A percentile compares a stretch with the other conserved stretches of the same genome.
Conservation (phyloP, 2,329 filamentous ascomycete genomes). For the Cordyceps javanica region DNA sequence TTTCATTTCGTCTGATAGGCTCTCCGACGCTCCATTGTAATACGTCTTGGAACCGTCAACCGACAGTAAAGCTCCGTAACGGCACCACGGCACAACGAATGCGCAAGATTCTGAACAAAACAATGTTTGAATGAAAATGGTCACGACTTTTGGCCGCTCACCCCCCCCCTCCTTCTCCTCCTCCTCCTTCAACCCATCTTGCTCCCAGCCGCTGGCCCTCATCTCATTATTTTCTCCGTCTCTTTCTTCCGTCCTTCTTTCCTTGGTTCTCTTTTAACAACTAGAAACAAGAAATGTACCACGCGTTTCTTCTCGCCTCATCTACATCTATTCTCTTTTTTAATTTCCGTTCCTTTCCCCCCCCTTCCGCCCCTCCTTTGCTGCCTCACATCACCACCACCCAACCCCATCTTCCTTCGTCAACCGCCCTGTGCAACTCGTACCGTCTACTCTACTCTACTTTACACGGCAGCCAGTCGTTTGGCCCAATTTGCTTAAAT, state of each 20-base stretch:
- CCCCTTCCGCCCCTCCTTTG: too few relatives aligned
- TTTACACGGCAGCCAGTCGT: neutral
- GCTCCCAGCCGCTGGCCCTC: too few relatives aligned
- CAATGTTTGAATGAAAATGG: too few relatives aligned
- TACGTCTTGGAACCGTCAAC: too few relatives aligned
- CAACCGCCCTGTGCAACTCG: conserved; percentile 2
- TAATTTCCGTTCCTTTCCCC: too few relatives aligned
- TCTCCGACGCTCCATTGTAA: neutral
- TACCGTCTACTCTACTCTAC: neutral
- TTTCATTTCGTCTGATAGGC: conserved; percentile 7
- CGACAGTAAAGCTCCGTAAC: neutral
- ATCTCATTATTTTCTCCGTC: too few relatives aligned
- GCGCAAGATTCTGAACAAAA: too few relatives aligned
- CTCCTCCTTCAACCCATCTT: too few relatives aligned
- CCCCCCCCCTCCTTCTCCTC: too few relatives aligned
- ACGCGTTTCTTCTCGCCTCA: neutral
- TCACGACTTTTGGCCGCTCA: too few relatives aligned
- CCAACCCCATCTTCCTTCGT: neutral
- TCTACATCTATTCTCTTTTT: too few relatives aligned
- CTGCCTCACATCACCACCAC: neutral
- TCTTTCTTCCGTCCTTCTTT: neutral
- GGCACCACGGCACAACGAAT: too few relatives aligned
- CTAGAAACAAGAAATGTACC: neutral
- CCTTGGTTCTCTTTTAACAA: neutral
- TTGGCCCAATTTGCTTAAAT: neutral